A percentile compares a stretch with the other conserved stretches of the same genome.
Evolutionary conservation across 768 basidiomycete species (phyloP).

Genomic region (Kwoniella botswanensis): DNA sequence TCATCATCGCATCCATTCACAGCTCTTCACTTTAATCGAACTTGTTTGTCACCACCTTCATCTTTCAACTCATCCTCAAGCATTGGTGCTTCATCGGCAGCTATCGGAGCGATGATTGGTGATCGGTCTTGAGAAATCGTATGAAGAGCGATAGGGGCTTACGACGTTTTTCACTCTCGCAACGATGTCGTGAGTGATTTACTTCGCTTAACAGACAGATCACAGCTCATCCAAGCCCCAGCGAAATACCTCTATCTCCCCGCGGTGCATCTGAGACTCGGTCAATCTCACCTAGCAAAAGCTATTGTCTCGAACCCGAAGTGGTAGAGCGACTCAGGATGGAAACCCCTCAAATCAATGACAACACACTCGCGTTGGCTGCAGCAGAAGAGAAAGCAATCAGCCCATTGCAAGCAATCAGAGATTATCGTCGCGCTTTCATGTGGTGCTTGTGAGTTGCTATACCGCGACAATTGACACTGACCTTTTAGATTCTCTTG

Average conservation of each 20-base stretch:
- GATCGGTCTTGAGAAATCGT: neutral
- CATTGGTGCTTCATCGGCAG: neutral
- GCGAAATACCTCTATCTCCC: neutral
- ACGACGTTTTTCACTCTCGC: neutral
- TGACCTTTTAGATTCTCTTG: slow-evolving; percentile 15
- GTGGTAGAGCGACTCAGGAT: neutral
- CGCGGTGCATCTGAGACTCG: neutral
- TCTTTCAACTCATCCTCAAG: neutral
- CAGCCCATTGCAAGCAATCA: slow-evolving; percentile 22
- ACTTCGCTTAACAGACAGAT: neutral
- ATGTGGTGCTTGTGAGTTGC: slow-evolving; percentile 19
- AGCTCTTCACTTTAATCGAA: neutral
- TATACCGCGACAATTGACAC: neutral
- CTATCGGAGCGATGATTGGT: neutral
- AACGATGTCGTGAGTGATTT: neutral
- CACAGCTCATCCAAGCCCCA: neutral
- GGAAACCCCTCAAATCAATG: neutral
- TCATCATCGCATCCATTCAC: neutral
- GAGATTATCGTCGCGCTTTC: slow-evolving; percentile 21
- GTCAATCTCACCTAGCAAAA: slow-evolving; percentile 2
- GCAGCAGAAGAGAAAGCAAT: slow-evolving; percentile 21
- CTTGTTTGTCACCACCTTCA: neutral
- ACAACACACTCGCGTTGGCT: slow-evolving; percentile 16
- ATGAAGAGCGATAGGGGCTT: neutral
- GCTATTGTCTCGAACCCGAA: neutral